A percentile compares a stretch with the other conserved stretches of the same genome.
Evolutionary conservation across 106 monocot species (phyloP).

Genomic region (Acanthochlamys bracteata): DNA sequence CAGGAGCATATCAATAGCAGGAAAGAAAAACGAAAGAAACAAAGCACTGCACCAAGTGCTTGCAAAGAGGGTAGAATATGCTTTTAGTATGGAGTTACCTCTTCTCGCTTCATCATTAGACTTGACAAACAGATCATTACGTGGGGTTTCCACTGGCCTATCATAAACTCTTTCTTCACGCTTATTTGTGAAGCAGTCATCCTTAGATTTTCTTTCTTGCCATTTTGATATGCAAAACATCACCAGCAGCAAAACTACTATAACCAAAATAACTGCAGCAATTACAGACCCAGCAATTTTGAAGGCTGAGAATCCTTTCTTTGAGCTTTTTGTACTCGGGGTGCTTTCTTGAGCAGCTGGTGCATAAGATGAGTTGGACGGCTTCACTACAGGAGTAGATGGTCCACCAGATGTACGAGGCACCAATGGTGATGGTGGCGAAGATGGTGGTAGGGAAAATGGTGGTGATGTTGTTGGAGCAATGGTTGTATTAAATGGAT

Average conservation of each 20-base stretch:
- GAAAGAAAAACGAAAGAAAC: not conserved
- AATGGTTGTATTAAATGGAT: slow-evolving; percentile 76
- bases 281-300: slow-evolving; percentile 58
- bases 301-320: slow-evolving; percentile 36
- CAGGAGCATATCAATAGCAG: too few species aligned
- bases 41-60: not conserved
- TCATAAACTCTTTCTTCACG: slow-evolving; percentile 18
- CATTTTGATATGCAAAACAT: slow-evolving; percentile 57
- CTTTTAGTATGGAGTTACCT: slow-evolving; percentile 22
- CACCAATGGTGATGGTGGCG: not conserved
- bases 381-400: slow-evolving; percentile 20
- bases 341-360: slow-evolving; percentile 15
- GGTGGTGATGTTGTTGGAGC: slow-evolving; percentile 42
- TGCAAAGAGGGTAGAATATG: not conserved
- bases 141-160: slow-evolving; percentile 30
- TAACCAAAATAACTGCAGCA: slow-evolving; percentile 40
- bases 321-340: not conserved
- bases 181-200: slow-evolving; percentile 26
- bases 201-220: slow-evolving; percentile 51
- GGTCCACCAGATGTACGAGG: slow-evolving; percentile 20
- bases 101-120: slow-evolving; percentile 29
- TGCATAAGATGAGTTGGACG: slow-evolving; percentile 29
- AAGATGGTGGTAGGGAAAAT: slow-evolving; percentile 21
- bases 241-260: slow-evolving; percentile 42
- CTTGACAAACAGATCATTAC: slow-evolving; percentile 16